A percentile compares a stretch with the other conserved stretches of the same genome.
These are phyloP conservation scores for Andrographis paniculata DNA, from an alignment of 305 asterid genomes.

Conservation along the genomic window DNA sequence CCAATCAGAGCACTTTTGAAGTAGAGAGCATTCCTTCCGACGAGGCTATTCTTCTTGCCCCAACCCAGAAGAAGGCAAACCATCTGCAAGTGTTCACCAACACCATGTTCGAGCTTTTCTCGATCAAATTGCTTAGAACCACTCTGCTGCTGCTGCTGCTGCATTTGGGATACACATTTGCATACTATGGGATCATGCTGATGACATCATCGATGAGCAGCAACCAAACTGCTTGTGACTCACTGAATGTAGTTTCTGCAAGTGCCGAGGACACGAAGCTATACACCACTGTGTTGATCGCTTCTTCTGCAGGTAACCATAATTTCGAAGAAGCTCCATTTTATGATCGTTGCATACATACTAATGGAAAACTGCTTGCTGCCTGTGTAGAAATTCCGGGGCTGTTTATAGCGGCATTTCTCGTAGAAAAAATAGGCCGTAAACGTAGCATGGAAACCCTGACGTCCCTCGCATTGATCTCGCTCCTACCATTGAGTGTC, in stretches of 20 bases:
- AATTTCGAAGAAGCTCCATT: no score
- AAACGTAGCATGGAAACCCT: slow-evolving; percentile 18
- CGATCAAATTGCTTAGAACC: slow-evolving; percentile 28
- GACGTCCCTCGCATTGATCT: slow-evolving; percentile 15
- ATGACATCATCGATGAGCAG: slow-evolving; percentile 42
- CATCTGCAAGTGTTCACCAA: slow-evolving; percentile 11
- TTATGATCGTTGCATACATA: no score
- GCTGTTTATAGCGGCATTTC: slow-evolving; percentile 19
- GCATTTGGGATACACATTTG: slow-evolving; percentile 40
- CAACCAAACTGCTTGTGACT: slow-evolving; percentile 23
- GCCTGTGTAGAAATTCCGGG: slow-evolving; percentile 23
- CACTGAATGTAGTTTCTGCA: not conserved
- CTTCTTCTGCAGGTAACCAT: slow-evolving; percentile 46
- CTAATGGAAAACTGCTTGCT: no score
- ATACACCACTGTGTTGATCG: slow-evolving; percentile 35
- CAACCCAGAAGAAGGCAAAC: slow-evolving; percentile 9
- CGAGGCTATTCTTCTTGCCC: slow-evolving; percentile 16
- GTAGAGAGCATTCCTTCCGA: slow-evolving; percentile 22
- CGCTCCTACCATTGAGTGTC: slow-evolving; percentile 19
- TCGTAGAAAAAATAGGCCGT: slow-evolving; percentile 24
- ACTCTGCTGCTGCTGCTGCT: slow-evolving; percentile 38
- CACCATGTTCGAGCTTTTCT: slow-evolving; percentile 26
- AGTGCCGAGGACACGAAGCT: slow-evolving; percentile 22
- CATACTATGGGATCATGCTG: slow-evolving; percentile 44
- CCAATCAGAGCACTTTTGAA: slow-evolving; percentile 15